Base-by-base conservation (phyloP, 2,329 filamentous ascomycete genomes). In the Penicillium sp. region DNA sequence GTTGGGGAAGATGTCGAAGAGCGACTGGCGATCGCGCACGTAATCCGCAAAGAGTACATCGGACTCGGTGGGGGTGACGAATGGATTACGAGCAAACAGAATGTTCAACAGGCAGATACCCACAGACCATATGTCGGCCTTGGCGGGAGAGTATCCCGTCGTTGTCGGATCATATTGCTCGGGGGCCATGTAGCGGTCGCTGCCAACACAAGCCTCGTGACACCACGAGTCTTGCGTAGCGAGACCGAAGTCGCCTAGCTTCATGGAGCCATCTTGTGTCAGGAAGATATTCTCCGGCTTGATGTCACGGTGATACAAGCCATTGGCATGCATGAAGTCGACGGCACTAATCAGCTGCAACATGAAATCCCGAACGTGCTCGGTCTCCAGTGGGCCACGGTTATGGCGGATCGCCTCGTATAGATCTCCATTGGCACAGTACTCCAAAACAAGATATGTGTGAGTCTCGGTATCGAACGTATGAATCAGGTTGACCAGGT, bases 241-340 rank as follows among this genome's bases (percentile, higher is more conserved):
- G 60, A 99, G 81, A 52, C 94, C 94, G 72, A 97, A 96, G 75
- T 99, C 94, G 68, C 94, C 94, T 35, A 99, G 86, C 79, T 99
- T 99, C 89, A 97, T 89, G 38, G 87, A 83, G 51, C 93, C 93
- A 63, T 88, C 84, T 57, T 92, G 84, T 56, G 87, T 89, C 60
- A 99, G 82, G 74, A 99, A 97, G 74, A 99, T 96, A 80, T 99
- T 99, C 82, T 99, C 94, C 0, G 94, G 94, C 79, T 99, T 99
- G 84, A 99, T 97, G 75, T 99, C 94, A 58, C 94, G 90, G 72
- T 99, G 94, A 73, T 91, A 97, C 70, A 97, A 85, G 61, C 91
- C 92, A 73, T 92, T 92, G 60, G 84, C 82, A 74, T 99, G 94
- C 76, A 96, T 91, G 75, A 91, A 92, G 59, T 90, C 86, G 47